Base-by-base conservation (phyloP, 176 grass and related monocot genomes). In the Puya raimondii region DNA sequence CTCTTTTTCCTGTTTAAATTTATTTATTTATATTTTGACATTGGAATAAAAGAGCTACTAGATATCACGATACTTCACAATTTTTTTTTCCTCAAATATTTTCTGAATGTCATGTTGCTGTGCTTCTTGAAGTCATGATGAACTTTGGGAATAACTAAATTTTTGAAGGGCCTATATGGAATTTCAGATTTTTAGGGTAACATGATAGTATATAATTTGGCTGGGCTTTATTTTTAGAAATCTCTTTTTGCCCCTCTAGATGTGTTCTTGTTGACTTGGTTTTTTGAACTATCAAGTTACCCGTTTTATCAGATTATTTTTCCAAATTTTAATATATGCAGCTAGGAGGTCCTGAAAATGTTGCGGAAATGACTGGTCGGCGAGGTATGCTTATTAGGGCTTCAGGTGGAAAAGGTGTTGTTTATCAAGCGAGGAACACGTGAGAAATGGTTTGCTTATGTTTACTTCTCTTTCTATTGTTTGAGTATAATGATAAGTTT, bases 261-360 rank as follows among this genome's bases (percentile, higher is more conserved):
- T 57, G 7, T 16, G 14, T 57, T 8, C 13, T 21, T 65, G 15
- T 29, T 57, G 22, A n/a, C 75, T 54, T 27, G 27, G 47, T 70
- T 67, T 67, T 76, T 70, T 53, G 66, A 12, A 70, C 42, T 70
- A 70, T 70, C 11, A 21, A 82, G 6, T 17, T 59, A 61, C 21
- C 7, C 22, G 10, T 61, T 61, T 16, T 61, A 65, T 74, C 64
- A 81, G 15, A 80, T 22, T 3, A 73, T 74, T 53, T 16, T 51
- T 51, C 66, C 72, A 50, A 57, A 53, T 80, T 79, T 83, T 61
- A 12, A 66, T 69, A 68, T 71, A 73, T 84, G 72, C 63, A 99
- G 94, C 70, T 99, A 49, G 94, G 89, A 21, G 94, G 89, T 1
- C 94, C 94, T 86, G 89, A 99, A 64, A 88, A 91, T 85, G 94